Base-by-base conservation (phyloP, 495 filamentous ascomycete genomes). In the Xylaria grammica region DNA sequence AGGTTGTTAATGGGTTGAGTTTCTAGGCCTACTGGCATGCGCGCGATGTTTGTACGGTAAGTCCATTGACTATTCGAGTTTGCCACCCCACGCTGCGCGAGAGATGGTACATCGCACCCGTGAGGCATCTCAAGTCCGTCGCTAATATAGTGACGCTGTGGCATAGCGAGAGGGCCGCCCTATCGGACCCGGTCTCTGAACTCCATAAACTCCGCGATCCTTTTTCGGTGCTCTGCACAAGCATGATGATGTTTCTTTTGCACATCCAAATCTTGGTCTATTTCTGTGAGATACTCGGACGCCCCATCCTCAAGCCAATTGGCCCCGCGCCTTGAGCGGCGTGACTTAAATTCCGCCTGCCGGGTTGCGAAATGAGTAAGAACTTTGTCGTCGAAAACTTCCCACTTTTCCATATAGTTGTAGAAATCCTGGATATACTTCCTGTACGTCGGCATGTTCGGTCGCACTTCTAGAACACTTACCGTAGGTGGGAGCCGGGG, bases 391-490 rank as follows among this genome's bases (percentile, higher is more conserved):
- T 90, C 88, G 75, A 89, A 95, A 0, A 58, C 68, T 55, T 85
- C 83, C 87, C 88, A 97, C 22, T 85, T 83, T n/a, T 72, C 72
- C 75, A 94, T 82, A 75, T 97, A 97, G 1, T 70, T 66, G 17
- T 81, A 74, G 79, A 96, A 91, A 11, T 83, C 78, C 1, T 74
- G 73, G 3, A 87, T 78, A 70, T 93, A 95, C 8, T 76, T 78
- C 19, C 78, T 74, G 83, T 86, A 91, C 13, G 82, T 79, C 0
- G 78, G 66, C 4, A 76, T 75, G 3, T 78, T 77, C 0, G 82
- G 79, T 11, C 80, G 84, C 26, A 78, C 51, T 46, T 66, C 59
- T 5, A 72, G 49, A 13, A 75, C 64, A 48, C 73, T 50, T 17
- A 80, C 69, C 6, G 69, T 60, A 17, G 80, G 74, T 1, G 80